These are phyloP conservation scores for Puccinellia tenuiflora DNA, from an alignment of 176 grass and related monocot genomes.

Conservation along the genomic window DNA sequence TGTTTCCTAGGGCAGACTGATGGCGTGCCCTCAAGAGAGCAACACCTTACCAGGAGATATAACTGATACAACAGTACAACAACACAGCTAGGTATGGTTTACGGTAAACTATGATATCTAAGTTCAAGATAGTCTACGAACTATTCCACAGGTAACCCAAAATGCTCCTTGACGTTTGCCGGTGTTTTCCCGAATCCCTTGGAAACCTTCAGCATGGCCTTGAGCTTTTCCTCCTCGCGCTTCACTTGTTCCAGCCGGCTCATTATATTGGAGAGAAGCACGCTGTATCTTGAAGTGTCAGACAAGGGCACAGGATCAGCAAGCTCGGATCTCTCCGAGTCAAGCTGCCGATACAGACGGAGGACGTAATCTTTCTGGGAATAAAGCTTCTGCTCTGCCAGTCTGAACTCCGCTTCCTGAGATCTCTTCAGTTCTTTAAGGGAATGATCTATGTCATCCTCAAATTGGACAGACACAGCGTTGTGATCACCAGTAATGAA, in stretches of 20 bases:
- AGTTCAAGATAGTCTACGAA: not conserved
- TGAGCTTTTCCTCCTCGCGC: constrained; percentile 65
- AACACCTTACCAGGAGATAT: constrained; percentile 10
- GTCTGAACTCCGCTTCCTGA: constrained; percentile 55
- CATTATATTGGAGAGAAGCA: constrained; percentile 47
- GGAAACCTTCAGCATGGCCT: constrained; percentile 58
- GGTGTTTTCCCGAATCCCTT: constrained; percentile 47
- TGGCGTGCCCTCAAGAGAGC: not conserved
- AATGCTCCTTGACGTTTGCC: constrained; percentile 30
- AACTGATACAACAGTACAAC: constrained; percentile 27
- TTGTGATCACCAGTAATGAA: constrained; percentile 47
- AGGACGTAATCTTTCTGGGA: constrained; percentile 71
- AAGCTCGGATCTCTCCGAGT: constrained; percentile 49
- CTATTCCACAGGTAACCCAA: constrained; percentile 33
- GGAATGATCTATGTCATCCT: constrained; percentile 54
- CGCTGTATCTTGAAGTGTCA: constrained; percentile 33
- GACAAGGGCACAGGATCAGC: constrained; percentile 44
- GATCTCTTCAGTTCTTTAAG: constrained; percentile 66
- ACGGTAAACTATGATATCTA: constrained; percentile 2
- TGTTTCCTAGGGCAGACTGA: constrained; percentile 17
- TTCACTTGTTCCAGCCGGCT: constrained; percentile 60
- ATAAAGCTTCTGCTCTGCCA: constrained; percentile 77
- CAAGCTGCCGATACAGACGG: constrained; percentile 56
- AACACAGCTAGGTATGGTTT: constrained; percentile 10
- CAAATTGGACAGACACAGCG: constrained; percentile 50